A percentile compares a stretch with the other conserved stretches of the same genome.
Evolutionary conservation across 2,329 filamentous ascomycete genomes (phyloP).

Genomic region (Pseudocercospora pini-densiflorae): DNA sequence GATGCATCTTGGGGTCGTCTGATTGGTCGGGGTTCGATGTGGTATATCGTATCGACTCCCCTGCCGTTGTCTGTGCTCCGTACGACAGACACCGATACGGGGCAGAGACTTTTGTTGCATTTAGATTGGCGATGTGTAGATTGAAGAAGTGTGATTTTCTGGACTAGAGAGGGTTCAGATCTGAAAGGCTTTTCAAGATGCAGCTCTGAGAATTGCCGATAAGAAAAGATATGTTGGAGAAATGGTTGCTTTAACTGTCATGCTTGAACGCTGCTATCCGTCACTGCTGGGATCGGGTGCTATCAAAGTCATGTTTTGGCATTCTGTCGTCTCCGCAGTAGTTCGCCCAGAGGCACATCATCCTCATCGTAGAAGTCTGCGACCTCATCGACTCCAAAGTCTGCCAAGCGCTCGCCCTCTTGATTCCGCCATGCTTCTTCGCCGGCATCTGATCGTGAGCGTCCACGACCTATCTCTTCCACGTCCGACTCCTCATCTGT

Average conservation of each 20-base stretch:
- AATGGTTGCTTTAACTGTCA: no score
- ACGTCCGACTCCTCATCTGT: slow-evolving; percentile 51
- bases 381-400: slow-evolving; percentile 82
- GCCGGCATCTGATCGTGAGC: slow-evolving; percentile 43
- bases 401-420: slow-evolving; percentile 73
- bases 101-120: not conserved
- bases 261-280: not conserved
- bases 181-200: no score
- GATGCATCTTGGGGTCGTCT: not conserved
- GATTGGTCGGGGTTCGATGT: not conserved
- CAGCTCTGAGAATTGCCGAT: not conserved
- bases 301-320: not conserved
- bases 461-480: slow-evolving; percentile 38
- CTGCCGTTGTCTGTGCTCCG: not conserved
- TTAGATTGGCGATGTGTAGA: not conserved
- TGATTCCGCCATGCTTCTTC: slow-evolving; percentile 72
- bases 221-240: not conserved
- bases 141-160: not conserved
- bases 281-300: not conserved
- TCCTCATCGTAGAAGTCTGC: slow-evolving; percentile 70
- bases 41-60: not conserved
- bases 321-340: slow-evolving; percentile 59
- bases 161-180: not conserved
- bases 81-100: not conserved
- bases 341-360: slow-evolving; percentile 71